Evolutionary conservation across 805 yeast species (phyloP).

Genomic region (Kodamaea jinghongensis): DNA sequence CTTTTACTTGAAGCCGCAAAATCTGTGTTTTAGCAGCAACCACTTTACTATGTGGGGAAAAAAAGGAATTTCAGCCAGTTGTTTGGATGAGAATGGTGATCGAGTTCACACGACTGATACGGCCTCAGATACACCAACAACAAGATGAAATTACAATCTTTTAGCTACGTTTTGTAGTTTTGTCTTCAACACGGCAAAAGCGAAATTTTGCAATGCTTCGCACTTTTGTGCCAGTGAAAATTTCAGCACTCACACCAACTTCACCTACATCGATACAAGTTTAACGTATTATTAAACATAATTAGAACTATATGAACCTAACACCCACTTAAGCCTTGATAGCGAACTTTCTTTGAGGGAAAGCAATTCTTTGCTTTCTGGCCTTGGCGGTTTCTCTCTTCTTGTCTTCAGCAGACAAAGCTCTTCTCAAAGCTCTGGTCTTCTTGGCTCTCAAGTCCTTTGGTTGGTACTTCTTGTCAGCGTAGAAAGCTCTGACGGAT

Average conservation of each 20-base stretch:
- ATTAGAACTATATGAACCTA: slow-evolving; percentile 8
- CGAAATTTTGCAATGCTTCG: background rate
- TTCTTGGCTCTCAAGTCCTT: slow-evolving; percentile 99
- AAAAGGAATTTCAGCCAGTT: too few species aligned
- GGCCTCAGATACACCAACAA: too few species aligned
- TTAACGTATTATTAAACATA: slow-evolving; percentile 11
- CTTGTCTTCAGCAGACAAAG: slow-evolving; percentile 85
- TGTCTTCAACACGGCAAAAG: too few species aligned
- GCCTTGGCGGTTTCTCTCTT: slow-evolving; percentile 80
- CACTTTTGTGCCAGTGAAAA: background rate
- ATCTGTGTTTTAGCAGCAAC: too few species aligned
- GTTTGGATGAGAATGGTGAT: too few species aligned
- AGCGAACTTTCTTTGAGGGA: slow-evolving; percentile 98
- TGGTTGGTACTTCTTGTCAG: slow-evolving; percentile 93
- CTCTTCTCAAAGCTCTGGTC: slow-evolving; percentile 99
- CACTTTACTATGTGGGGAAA: too few species aligned
- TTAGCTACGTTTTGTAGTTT: too few species aligned
- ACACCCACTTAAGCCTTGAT: slow-evolving; percentile 79
- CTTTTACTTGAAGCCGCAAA: too few species aligned
- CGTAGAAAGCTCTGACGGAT: slow-evolving; percentile 91
- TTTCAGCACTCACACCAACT: background rate
- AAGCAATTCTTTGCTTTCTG: slow-evolving; percentile 88
- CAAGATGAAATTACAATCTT: too few species aligned
- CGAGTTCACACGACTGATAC: too few species aligned
- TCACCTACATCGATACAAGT: slow-evolving; percentile 1